These are phyloP conservation scores for Amanita rubescens DNA, from an alignment of 768 basidiomycete species.

Conservation along the genomic window DNA sequence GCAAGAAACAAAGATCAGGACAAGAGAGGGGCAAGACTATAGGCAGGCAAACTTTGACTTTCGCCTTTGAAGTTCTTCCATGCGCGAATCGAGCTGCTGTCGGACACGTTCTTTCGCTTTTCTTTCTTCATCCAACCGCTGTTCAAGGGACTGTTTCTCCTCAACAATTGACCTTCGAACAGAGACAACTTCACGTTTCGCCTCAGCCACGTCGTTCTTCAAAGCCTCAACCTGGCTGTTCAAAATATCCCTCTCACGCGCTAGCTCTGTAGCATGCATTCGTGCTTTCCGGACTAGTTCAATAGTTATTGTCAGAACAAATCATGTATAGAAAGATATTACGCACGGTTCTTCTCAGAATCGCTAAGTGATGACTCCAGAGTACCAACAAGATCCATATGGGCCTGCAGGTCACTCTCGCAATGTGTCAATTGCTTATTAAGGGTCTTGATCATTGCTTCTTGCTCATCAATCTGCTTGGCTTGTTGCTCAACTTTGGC, in stretches of 20 bases:
- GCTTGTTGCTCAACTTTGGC: constrained; percentile 65
- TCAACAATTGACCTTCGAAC: constrained; percentile 77
- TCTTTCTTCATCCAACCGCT: constrained; percentile 79
- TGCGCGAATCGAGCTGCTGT: constrained; percentile 78
- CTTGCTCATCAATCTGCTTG: constrained; percentile 76
- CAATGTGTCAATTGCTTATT: constrained; percentile 93
- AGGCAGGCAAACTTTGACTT: constrained; percentile 93
- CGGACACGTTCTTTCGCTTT: constrained; percentile 84
- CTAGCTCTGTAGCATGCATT: constrained; percentile 87
- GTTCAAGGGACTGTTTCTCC: constrained; percentile 83
- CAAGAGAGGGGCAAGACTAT: constrained; percentile 30
- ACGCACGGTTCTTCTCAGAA: constrained; percentile 88
- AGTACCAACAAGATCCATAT: constrained; percentile 83
- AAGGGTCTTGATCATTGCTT: constrained; percentile 87
- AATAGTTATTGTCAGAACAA: constrained; percentile 6
- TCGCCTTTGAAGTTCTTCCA: constrained; percentile 78
- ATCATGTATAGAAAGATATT: constrained; percentile 3
- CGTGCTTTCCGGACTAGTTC: constrained; percentile 81
- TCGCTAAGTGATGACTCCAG: constrained; percentile 84
- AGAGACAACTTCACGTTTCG: constrained; percentile 71
- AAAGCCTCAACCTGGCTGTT: constrained; percentile 58
- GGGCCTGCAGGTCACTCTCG: constrained; percentile 83
- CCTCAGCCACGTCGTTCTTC: constrained; percentile 65
- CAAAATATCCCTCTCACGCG: constrained; percentile 76
- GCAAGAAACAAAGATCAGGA: constrained; percentile 3